phyloP scores from a whole-genome alignment of 352 stramenopile genomes.

The Globisporangium camurandrum region DNA sequence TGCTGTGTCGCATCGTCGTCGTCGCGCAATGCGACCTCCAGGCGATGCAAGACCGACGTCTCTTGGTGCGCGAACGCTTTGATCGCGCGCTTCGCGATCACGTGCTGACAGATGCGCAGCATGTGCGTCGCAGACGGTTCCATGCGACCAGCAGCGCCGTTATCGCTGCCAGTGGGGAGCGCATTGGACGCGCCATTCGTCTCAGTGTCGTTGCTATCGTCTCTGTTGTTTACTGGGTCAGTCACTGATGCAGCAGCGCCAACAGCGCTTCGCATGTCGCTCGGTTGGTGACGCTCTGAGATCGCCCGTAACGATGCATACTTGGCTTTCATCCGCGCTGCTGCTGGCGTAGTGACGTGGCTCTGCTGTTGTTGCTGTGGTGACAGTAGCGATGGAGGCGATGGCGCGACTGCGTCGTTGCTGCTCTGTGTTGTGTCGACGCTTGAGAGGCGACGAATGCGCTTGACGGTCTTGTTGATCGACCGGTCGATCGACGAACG shows the following conservation, averaged over 20 bases:
- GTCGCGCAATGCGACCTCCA: constrained; percentile 39
- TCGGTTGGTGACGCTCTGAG: constrained; percentile 5
- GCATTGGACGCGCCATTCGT: background rate
- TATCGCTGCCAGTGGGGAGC: background rate
- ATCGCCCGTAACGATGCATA: constrained; percentile 34
- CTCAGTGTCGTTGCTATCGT: constrained; percentile 14
- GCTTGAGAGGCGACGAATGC: constrained; percentile 40
- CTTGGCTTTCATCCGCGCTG: constrained; percentile 13
- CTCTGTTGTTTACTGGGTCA: constrained; percentile 15
- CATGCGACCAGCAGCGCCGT: constrained; percentile 17
- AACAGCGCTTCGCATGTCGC: background rate
- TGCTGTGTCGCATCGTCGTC: constrained; percentile 17
- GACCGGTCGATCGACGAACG: constrained; percentile 54
- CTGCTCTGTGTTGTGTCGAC: constrained; percentile 7
- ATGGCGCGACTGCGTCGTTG: constrained; percentile 3
- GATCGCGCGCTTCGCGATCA: constrained; percentile 64
- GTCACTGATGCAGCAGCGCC: background rate
- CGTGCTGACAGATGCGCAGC: constrained; percentile 62
- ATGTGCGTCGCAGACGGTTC: constrained; percentile 52
- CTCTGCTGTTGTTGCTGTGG: background rate
- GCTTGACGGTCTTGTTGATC: constrained; percentile 55
- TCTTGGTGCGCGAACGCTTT: constrained; percentile 54
- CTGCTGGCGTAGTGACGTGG: background rate
- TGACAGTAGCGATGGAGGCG: too few relatives aligned
- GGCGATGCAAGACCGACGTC: constrained; percentile 51